Conservation (phyloP, 192 early-diverging fungal species). For the Coemansia sp. region DNA sequence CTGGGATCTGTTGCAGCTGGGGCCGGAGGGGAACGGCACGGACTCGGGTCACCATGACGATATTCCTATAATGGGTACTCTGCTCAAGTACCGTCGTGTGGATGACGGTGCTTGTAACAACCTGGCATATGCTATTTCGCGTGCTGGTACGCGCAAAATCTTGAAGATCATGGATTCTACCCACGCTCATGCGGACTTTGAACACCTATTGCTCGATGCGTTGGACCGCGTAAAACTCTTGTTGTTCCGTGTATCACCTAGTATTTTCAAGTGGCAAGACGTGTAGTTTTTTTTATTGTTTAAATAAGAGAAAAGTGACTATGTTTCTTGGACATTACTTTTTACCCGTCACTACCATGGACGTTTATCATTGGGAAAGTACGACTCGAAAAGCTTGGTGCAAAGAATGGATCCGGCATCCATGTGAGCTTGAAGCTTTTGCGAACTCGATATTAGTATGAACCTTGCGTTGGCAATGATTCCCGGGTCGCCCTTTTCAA, state of each 20-base stretch:
- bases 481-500: background rate
- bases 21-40: slow-evolving; percentile 43
- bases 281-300: background rate
- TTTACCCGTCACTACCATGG: background rate
- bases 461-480: background rate
- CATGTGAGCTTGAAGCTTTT: background rate
- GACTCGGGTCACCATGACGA: slow-evolving; percentile 54
- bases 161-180: slow-evolving; percentile 42
- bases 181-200: slow-evolving; percentile 51
- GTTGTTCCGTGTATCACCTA: slow-evolving; percentile 50
- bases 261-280: slow-evolving; percentile 47
- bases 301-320: background rate
- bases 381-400: background rate
- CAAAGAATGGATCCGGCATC: background rate
- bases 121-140: slow-evolving; percentile 53
- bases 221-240: slow-evolving; percentile 43
- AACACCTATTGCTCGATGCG: slow-evolving; percentile 40
- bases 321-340: background rate
- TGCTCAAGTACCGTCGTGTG: slow-evolving; percentile 45
- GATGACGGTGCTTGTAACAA: slow-evolving; percentile 55
- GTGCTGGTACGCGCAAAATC: slow-evolving; percentile 44
- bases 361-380: background rate
- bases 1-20: slow-evolving; percentile 55
- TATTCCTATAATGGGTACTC: slow-evolving; percentile 32
- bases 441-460: background rate